Evolutionary conservation across 352 stramenopile species (phyloP).

Genomic region (Pythium utonaiense): DNA sequence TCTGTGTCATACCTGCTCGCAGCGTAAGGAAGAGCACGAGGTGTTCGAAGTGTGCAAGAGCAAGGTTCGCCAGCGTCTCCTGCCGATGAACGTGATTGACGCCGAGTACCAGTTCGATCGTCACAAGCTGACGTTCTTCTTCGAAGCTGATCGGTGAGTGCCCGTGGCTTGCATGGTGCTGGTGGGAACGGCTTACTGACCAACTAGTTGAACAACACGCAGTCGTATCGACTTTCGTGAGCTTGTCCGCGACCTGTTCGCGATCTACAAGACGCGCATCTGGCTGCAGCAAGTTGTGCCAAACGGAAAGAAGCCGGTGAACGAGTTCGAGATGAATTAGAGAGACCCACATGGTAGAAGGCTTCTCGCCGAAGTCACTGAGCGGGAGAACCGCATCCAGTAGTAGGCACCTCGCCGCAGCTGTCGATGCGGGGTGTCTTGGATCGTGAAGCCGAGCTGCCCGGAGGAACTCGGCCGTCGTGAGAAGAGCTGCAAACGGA

Average conservation of each 20-base stretch:
- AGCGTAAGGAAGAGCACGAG: slow-evolving; percentile 94
- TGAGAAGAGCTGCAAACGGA: neutral
- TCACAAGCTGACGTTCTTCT: slow-evolving; percentile 99
- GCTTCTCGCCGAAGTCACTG: neutral
- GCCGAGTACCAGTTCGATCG: slow-evolving; percentile 98
- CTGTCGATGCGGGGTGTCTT: no score
- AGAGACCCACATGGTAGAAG: neutral
- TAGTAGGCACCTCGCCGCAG: no score
- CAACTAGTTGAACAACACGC: no score
- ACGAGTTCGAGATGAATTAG: slow-evolving; percentile 60
- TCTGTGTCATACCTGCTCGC: neutral
- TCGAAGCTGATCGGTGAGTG: slow-evolving; percentile 92
- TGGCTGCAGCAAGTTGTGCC: slow-evolving; percentile 96
- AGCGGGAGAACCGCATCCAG: no score
- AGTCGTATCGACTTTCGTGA: slow-evolving; percentile 97
- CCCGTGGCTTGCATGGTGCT: no score
- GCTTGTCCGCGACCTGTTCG: slow-evolving; percentile 97
- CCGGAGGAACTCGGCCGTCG: neutral
- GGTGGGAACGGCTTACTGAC: no score
- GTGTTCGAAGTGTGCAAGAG: slow-evolving; percentile 95
- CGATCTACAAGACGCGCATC: slow-evolving; percentile 98
- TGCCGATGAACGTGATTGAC: slow-evolving; percentile 98
- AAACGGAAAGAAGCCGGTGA: slow-evolving; percentile 59
- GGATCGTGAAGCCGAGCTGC: neutral
- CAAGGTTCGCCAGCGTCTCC: slow-evolving; percentile 92